Base-by-base conservation (phyloP, 345 rosid species). In the Mallotus nudiflorus region DNA sequence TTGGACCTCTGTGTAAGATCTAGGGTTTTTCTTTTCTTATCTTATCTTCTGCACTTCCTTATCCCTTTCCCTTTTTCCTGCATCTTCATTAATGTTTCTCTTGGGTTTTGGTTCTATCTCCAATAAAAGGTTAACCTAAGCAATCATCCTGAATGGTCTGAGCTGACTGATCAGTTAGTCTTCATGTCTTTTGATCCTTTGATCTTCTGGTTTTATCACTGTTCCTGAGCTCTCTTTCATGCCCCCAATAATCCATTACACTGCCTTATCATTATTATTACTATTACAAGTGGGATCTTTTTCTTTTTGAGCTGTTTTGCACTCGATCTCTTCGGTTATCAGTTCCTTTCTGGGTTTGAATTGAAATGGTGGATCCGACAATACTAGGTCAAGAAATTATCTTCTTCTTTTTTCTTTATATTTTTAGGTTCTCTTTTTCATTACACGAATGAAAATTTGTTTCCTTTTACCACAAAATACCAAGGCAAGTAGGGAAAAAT, bases 1-100 rank as follows among this genome's bases (percentile, higher is more conserved):
- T 65, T 45, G 67, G 67, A 75, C 80, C 84, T 22, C 64, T 51
- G 79, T 82, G 80, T 73, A 82, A 84, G 81, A 82, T 85, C 82
- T 84, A 79, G 85, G 86, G 86, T 75, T 86, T 77, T 9, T 42
- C 14, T 42, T 12, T 42, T 42, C 46, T 42, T 42, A 42, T 42
- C 46, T 42, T 42, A 42, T 65, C 40, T n/a, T 39, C 33, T 6
- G 44, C 1, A 14, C 2, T 22, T 27, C 27, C 15, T 20, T 42
- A 42, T 45, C 16, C 33, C 39, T 10, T 31, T 24, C 42, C 40
- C 37, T 14, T 31, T 8, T 14, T 7, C 28, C 25, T 31, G 2
- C 35, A 13, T 51, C 45, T 51, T 51, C 19, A 29, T 40, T 14
- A 2, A 5, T 37, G 11, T 66, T 35, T 51, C 9, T 18, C 29